Evolutionary conservation across 306 rosid species (phyloP).

Genomic region (Glycine latifolia): DNA sequence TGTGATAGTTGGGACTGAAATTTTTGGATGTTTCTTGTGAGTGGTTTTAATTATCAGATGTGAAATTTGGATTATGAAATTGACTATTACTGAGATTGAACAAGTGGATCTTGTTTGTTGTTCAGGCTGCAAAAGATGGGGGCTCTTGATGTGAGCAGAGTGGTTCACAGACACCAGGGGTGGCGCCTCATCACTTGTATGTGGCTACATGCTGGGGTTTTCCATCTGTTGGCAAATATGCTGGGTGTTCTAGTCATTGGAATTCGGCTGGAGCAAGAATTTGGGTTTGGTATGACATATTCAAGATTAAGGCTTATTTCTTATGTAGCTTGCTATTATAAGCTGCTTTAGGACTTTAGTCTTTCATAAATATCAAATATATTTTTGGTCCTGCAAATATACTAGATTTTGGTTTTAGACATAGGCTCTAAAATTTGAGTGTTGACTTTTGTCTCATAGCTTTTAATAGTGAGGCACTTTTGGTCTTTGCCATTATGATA

Average conservation of each 20-base stretch:
- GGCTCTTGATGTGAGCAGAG: conserved; percentile 79
- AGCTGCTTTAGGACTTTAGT: not conserved
- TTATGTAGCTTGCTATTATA: conserved; percentile 23
- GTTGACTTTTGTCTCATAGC: not conserved
- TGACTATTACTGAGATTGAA: conserved; percentile 36
- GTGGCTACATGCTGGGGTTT: conserved; percentile 96
- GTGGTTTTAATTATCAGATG: not conserved
- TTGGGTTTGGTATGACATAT: conserved; percentile 75
- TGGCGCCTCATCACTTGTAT: conserved; percentile 92
- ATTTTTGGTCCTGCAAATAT: not conserved
- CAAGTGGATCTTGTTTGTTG: conserved; percentile 39
- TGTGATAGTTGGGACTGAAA: not conserved
- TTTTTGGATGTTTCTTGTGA: conserved; percentile 4
- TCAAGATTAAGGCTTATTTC: conserved; percentile 28
- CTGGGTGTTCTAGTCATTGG: conserved; percentile 88
- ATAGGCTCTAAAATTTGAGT: not conserved
- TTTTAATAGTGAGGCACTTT: not conserved
- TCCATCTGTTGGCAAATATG: conserved; percentile 90
- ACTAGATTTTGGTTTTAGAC: not conserved
- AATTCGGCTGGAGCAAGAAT: conserved; percentile 96
- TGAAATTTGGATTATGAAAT: conserved; percentile 21
- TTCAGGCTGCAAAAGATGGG: conserved; percentile 90
- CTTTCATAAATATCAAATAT: conserved; percentile 1
- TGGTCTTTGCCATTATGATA: not conserved
- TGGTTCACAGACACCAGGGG: conserved; percentile 73